A percentile compares a stretch with the other conserved stretches of the same genome.
These are phyloP conservation scores for Metroxylon sagu DNA, from an alignment of 176 grass and related monocot genomes.

Conservation along the genomic window DNA sequence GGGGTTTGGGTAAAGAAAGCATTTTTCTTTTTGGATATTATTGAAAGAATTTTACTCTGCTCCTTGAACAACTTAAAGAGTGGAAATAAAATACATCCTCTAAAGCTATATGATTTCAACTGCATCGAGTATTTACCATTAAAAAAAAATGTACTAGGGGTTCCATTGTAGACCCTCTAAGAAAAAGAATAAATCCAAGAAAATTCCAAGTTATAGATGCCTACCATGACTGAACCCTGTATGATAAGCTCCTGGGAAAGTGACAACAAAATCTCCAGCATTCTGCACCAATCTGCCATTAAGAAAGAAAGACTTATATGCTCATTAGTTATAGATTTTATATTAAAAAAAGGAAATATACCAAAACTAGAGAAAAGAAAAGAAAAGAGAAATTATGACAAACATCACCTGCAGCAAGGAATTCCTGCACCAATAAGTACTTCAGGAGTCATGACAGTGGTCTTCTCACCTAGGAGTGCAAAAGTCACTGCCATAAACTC, in stretches of 20 bases:
- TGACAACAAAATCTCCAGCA: conserved; percentile 97
- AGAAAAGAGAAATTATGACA: conserved; percentile 19
- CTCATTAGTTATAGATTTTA: background rate
- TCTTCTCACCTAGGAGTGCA: conserved; percentile 88
- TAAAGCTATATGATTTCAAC: no score
- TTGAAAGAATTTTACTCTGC: no score
- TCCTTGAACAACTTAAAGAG: no score
- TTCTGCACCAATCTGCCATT: conserved; percentile 98
- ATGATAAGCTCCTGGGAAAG: conserved; percentile 99
- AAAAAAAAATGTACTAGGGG: no score
- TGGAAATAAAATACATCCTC: no score
- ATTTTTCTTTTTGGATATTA: no score
- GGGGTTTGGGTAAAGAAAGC: no score
- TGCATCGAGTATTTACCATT: no score
- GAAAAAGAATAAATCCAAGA: conserved; percentile 4
- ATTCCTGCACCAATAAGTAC: conserved; percentile 79
- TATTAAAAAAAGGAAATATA: background rate
- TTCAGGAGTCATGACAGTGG: conserved; percentile 92
- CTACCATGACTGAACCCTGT: conserved; percentile 97
- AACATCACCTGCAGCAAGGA: conserved; percentile 92
- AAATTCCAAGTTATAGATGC: background rate
- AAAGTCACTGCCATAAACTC: conserved; percentile 66
- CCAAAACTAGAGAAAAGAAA: conserved; percentile 1
- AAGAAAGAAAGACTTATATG: conserved; percentile 21
- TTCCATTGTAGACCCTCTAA: no score